Percentiles rank a stretch among this genome's conserved stretches.
Evolutionary conservation across 306 rosid species (phyloP).

Genomic region (Carpinus viminea): DNA sequence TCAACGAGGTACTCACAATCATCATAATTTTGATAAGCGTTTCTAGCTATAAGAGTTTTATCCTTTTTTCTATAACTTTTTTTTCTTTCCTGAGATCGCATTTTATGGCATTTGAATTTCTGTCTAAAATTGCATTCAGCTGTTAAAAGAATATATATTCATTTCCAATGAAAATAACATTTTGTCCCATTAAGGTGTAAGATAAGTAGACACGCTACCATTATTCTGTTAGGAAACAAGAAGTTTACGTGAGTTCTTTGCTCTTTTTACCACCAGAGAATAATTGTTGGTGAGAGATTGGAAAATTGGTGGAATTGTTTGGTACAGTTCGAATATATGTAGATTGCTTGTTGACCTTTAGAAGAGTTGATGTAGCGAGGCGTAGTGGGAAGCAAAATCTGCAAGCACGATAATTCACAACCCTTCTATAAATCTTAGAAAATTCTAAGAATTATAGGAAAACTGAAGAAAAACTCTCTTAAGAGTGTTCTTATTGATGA

Average conservation of each 20-base stretch:
- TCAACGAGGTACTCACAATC: constrained; percentile 59
- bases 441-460: too few species aligned
- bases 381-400: too few species aligned
- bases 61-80: background rate
- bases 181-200: background rate
- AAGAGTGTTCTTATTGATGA: too few species aligned
- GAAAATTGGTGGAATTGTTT: background rate
- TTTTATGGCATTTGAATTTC: background rate
- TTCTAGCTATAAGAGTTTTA: background rate
- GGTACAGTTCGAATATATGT: background rate
- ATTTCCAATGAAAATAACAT: background rate
- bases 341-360: background rate
- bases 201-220: background rate
- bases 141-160: background rate
- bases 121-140: background rate
- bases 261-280: background rate
- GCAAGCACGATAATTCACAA: too few species aligned
- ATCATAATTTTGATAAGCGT: background rate
- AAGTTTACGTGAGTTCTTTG: background rate
- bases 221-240: background rate
- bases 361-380: background rate
- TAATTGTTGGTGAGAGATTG: background rate
- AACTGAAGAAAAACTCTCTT: too few species aligned
- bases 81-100: background rate
- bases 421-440: too few species aligned